Percentiles rank a stretch among this genome's conserved stretches.
phyloP scores from a whole-genome alignment of 148 eudicot species.

The Dianthus caryophyllus region DNA sequence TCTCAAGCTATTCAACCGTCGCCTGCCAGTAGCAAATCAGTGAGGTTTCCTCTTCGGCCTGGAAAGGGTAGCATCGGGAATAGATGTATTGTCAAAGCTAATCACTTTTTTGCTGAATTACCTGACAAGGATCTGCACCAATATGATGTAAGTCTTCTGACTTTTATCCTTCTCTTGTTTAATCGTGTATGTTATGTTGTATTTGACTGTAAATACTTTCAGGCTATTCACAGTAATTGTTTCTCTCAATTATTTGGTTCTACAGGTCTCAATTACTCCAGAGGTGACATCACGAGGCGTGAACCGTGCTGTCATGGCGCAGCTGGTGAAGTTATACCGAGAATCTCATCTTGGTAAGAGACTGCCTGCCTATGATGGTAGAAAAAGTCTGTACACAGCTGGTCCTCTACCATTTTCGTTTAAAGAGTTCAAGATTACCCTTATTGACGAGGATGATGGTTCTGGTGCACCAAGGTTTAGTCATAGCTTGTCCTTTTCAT shows the following conservation, averaged over 20 bases:
- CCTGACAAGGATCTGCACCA: slow-evolving; percentile 96
- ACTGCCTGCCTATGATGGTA: slow-evolving; percentile 88
- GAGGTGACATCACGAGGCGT: slow-evolving; percentile 76
- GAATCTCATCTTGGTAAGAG: slow-evolving; percentile 81
- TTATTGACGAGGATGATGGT: slow-evolving; percentile 66
- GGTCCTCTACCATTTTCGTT: slow-evolving; percentile 71
- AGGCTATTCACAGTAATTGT: not conserved
- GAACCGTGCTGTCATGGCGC: slow-evolving; percentile 67
- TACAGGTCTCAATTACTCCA: slow-evolving; percentile 71
- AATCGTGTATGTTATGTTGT: not conserved
- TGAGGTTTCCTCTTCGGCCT: slow-evolving; percentile 86
- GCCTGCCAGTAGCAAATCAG: slow-evolving; percentile 69
- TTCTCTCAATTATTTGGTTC: not conserved
- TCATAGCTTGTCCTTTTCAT: not conserved
- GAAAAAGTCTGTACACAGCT: slow-evolving; percentile 79
- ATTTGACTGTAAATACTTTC: not conserved
- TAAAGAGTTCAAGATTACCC: slow-evolving; percentile 61
- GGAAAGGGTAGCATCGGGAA: slow-evolving; percentile 73
- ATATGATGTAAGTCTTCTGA: slow-evolving; percentile 57
- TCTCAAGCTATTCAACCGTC: slow-evolving; percentile 59
- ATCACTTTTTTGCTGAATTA: slow-evolving; percentile 86
- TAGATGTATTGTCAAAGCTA: slow-evolving; percentile 79
- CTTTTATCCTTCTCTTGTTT: not conserved
- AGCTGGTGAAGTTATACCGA: slow-evolving; percentile 52
- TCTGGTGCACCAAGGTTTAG: slow-evolving; percentile 47